Evolutionary conservation across 306 rosid species (phyloP).

Genomic region (Acacia crassicarpa): DNA sequence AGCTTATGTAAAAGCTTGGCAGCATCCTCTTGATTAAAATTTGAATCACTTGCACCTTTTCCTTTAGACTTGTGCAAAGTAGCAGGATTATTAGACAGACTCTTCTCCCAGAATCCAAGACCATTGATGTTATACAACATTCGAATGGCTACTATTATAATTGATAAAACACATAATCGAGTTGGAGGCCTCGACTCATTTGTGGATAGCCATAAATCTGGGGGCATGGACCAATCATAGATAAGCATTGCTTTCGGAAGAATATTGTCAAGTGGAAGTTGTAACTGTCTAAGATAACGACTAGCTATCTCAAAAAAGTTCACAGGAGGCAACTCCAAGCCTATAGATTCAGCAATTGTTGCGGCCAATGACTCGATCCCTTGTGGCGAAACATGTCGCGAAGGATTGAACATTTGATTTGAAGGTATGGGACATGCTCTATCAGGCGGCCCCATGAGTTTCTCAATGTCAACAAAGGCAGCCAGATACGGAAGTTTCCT

Average conservation of each 20-base stretch:
- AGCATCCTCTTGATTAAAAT: conserved; percentile 5
- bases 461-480: conserved; percentile 73
- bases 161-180: conserved; percentile 74
- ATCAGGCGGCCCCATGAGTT: conserved; percentile 55
- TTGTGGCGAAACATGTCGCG: conserved; percentile 51
- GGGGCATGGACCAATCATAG: conserved; percentile 84
- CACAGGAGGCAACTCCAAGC: conserved; percentile 77
- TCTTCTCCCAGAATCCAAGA: conserved; percentile 82
- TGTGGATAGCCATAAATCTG: conserved; percentile 68
- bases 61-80: conserved; percentile 22
- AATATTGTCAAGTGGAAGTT: conserved; percentile 64
- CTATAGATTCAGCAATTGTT: conserved; percentile 65
- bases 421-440: conserved; percentile 73
- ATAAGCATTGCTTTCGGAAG: conserved; percentile 60
- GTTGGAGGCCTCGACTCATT: conserved; percentile 67
- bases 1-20: background rate
- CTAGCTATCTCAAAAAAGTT: conserved; percentile 73
- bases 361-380: conserved; percentile 70
- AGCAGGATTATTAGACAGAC: conserved; percentile 43
- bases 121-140: conserved; percentile 72
- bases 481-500: conserved; percentile 86
- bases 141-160: conserved; percentile 80
- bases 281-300: conserved; percentile 55
- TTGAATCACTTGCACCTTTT: conserved; percentile 28
- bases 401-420: conserved; percentile 66